Conservation (phyloP, 2,329 filamentous ascomycete genomes). For the Albifimbria verrucaria region DNA sequence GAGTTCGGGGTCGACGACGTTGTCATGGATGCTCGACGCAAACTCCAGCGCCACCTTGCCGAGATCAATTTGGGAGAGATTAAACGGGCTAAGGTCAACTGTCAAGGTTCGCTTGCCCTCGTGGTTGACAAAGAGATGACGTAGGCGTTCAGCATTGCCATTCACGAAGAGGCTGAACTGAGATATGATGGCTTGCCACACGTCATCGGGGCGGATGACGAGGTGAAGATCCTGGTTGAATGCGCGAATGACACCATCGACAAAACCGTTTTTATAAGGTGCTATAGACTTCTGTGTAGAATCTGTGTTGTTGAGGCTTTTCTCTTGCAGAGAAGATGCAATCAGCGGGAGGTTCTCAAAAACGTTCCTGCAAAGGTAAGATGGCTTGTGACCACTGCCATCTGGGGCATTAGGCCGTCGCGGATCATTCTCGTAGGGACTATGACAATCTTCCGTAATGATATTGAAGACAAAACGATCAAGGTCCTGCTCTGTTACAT, state of each 20-base stretch:
- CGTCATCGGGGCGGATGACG: conserved; percentile 46
- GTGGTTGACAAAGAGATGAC: conserved; percentile 38
- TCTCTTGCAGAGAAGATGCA: too few relatives aligned
- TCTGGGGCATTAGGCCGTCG: too few relatives aligned
- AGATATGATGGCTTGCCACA: conserved; percentile 49
- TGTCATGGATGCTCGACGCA: conserved; percentile 34
- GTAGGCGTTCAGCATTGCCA: conserved; percentile 40
- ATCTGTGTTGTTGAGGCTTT: too few relatives aligned
- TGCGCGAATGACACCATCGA: conserved; percentile 31
- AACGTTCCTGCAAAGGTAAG: too few relatives aligned
- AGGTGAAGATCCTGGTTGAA: conserved; percentile 44
- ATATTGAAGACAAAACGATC: too few relatives aligned
- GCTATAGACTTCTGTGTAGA: neutral
- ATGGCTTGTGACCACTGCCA: too few relatives aligned
- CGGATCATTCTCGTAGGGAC: too few relatives aligned
- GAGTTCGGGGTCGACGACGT: conserved; percentile 37
- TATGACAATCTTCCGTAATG: too few relatives aligned
- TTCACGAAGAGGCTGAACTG: conserved; percentile 47
- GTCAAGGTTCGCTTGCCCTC: conserved; percentile 22
- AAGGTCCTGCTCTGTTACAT: too few relatives aligned
- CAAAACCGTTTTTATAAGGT: conserved; percentile 32
- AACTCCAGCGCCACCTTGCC: conserved; percentile 32
- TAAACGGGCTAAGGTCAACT: neutral
- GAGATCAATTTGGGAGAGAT: conserved; percentile 6
- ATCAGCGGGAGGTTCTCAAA: too few relatives aligned